These are phyloP conservation scores for Excoecaria agallocha DNA, from an alignment of 345 rosid species.

Conservation along the genomic window DNA sequence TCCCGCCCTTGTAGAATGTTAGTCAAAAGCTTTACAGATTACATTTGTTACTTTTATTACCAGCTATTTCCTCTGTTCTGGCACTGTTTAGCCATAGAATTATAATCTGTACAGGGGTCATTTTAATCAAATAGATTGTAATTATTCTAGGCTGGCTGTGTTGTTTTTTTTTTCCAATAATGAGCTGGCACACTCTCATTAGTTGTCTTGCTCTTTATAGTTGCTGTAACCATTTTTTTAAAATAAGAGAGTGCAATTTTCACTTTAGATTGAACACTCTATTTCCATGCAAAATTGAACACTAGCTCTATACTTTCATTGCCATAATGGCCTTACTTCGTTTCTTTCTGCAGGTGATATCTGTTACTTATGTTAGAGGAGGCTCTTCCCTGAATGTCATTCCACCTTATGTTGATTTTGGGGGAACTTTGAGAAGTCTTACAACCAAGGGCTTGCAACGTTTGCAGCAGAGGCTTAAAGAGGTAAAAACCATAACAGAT, in stretches of 20 bases:
- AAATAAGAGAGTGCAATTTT: too few relatives aligned
- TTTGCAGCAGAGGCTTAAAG: slow-evolving; percentile 60
- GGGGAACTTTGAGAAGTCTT: slow-evolving; percentile 89
- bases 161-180: too few relatives aligned
- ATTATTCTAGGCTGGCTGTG: too few relatives aligned
- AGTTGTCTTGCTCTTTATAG: too few relatives aligned
- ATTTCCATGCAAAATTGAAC: too few relatives aligned
- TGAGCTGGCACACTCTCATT: too few relatives aligned
- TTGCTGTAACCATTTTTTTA: too few relatives aligned
- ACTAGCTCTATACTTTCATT: neutral
- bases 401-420: slow-evolving; percentile 66
- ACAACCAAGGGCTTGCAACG: slow-evolving; percentile 62
- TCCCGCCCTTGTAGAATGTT: neutral
- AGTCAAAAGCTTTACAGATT: neutral
- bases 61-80: neutral
- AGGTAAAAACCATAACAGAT: slow-evolving; percentile 39
- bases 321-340: neutral
- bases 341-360: slow-evolving; percentile 56
- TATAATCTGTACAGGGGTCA: too few relatives aligned
- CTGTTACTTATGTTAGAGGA: slow-evolving; percentile 64
- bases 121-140: too few relatives aligned
- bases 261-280: too few relatives aligned
- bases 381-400: slow-evolving; percentile 50
- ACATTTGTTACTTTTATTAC: neutral
- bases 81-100: too few relatives aligned